Evolutionary conservation across 352 stramenopile species (phyloP).

Genomic region (Phytophthora quininea): DNA sequence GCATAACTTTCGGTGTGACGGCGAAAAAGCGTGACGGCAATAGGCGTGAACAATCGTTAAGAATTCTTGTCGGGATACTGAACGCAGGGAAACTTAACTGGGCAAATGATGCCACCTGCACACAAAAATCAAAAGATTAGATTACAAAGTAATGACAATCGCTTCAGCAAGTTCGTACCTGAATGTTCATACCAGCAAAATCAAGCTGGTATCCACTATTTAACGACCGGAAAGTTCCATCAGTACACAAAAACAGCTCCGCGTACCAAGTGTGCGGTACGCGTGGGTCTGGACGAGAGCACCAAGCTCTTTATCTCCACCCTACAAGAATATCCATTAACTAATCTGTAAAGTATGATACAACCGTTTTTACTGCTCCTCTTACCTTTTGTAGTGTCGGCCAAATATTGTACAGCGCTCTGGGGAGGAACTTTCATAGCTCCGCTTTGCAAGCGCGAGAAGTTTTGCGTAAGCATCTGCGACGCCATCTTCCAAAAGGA

Average conservation of each 20-base stretch:
- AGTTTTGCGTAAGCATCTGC: constrained; percentile 72
- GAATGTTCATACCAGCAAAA: constrained; percentile 65
- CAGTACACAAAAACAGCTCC: constrained; percentile 77
- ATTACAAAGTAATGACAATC: not conserved
- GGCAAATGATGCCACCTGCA: constrained; percentile 73
- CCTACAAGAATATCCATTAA: constrained; percentile 6
- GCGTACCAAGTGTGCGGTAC: constrained; percentile 46
- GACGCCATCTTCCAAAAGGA: constrained; percentile 69
- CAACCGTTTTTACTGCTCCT: not conserved
- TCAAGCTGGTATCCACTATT: constrained; percentile 69
- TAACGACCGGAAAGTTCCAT: constrained; percentile 61
- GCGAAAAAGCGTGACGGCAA: constrained; percentile 53
- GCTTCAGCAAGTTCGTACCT: constrained; percentile 38
- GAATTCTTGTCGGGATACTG: constrained; percentile 47
- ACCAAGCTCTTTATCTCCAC: constrained; percentile 39
- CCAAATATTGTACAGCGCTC: constrained; percentile 72
- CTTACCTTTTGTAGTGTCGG: constrained; percentile 49
- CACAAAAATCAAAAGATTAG: constrained; percentile 20
- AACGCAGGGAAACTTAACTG: constrained; percentile 81
- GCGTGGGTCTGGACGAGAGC: constrained; percentile 49
- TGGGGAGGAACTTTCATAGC: constrained; percentile 40
- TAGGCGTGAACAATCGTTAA: constrained; percentile 55
- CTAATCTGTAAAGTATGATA: not conserved
- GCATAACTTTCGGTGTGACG: constrained; percentile 67
- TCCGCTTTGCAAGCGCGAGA: constrained; percentile 55